Evolutionary conservation across 331 rosid genomes (phyloP).

Genomic region (Spiraea crenata): DNA sequence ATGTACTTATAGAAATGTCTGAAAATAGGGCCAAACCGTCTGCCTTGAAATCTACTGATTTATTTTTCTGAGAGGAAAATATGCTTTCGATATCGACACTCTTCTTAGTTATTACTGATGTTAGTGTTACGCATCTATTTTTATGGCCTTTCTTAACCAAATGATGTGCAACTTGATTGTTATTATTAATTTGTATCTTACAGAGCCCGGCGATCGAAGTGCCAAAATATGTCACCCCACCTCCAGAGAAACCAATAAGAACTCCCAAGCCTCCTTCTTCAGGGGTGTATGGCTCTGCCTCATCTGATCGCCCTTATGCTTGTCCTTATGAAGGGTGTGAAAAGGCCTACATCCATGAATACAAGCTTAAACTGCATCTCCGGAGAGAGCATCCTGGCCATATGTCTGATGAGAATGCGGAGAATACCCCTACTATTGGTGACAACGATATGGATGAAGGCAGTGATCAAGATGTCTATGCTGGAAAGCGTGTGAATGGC

Average conservation of each 20-base stretch:
- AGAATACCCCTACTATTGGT: conserved; percentile 51
- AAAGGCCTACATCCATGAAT: conserved; percentile 89
- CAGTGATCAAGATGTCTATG: conserved; percentile 81
- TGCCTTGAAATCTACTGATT: no score
- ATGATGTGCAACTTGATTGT: not conserved
- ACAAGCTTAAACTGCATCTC: conserved; percentile 90
- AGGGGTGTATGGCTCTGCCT: conserved; percentile 66
- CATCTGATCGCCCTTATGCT: conserved; percentile 90
- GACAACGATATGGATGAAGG: conserved; percentile 87
- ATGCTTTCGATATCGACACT: no score
- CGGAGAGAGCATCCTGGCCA: conserved; percentile 93
- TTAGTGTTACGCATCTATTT: not conserved
- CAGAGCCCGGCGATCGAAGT: conserved; percentile 62
- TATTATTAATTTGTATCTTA: not conserved
- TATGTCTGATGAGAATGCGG: conserved; percentile 62
- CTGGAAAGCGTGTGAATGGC: conserved; percentile 54
- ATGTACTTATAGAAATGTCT: not conserved
- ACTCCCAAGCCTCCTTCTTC: conserved; percentile 58
- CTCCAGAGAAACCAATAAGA: conserved; percentile 63
- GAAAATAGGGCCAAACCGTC: not conserved
- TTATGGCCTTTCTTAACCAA: not conserved
- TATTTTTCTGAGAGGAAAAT: no score
- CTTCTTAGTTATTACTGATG: not conserved
- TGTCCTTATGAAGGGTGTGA: conserved; percentile 95
- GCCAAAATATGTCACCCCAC: conserved; percentile 57